phyloP scores from a whole-genome alignment of 2,329 filamentous ascomycete species.

The Knufia fluminis region DNA sequence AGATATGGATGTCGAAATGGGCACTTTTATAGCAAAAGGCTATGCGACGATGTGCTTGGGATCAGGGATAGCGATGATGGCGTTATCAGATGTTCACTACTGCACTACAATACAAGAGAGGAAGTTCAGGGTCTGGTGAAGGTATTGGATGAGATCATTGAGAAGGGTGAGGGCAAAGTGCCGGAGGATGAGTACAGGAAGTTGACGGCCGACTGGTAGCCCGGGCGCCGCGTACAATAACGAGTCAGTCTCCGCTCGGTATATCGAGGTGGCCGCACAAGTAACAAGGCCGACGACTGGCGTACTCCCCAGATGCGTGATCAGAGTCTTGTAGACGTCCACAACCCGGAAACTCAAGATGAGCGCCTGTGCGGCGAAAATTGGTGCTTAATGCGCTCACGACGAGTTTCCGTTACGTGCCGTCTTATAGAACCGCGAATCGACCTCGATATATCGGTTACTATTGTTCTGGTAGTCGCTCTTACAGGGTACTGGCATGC shows the following conservation, averaged over 20 bases:
- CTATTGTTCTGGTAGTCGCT: no score
- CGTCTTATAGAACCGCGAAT: no score
- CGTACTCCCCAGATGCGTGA: no score
- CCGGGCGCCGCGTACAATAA: neutral
- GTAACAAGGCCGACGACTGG: no score
- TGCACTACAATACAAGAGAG: slow-evolving; percentile 58
- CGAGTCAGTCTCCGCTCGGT: neutral
- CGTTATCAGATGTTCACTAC: slow-evolving; percentile 59
- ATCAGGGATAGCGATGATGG: slow-evolving; percentile 50
- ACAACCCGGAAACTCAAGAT: no score
- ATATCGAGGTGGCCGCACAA: no score
- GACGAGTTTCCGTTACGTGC: no score
- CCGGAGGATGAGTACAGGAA: slow-evolving; percentile 15
- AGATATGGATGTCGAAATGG: slow-evolving; percentile 58
- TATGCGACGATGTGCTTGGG: slow-evolving; percentile 51
- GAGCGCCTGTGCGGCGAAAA: no score
- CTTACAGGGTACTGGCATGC: no score
- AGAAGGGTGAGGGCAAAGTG: slow-evolving; percentile 16
- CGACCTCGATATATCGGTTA: no score
- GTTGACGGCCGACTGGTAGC: slow-evolving; percentile 17
- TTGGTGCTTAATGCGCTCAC: no score
- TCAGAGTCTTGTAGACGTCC: no score
- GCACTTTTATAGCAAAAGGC: slow-evolving; percentile 57
- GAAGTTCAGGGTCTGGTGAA: slow-evolving; percentile 22
- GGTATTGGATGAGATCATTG: slow-evolving; percentile 22